Evolutionary conservation across 2,329 filamentous ascomycete genomes (phyloP).

Genomic region (Colletotrichum sp.): DNA sequence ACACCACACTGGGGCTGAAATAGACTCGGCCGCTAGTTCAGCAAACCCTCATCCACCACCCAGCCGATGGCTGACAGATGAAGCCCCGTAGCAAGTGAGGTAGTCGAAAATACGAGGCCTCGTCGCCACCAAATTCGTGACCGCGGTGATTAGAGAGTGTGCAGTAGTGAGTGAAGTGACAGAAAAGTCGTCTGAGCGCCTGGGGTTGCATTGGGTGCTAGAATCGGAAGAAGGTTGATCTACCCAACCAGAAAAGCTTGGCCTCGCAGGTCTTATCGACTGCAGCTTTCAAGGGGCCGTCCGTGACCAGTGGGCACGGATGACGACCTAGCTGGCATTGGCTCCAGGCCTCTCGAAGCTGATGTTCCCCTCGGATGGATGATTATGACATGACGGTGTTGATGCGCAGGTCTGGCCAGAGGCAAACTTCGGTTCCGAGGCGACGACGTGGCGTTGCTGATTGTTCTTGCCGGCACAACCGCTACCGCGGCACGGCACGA

Average conservation of each 20-base stretch:
- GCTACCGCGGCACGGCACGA: background rate
- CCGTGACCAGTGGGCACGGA: background rate
- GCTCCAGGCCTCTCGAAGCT: background rate
- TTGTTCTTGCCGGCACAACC: background rate
- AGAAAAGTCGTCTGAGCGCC: background rate
- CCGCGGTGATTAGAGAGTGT: background rate
- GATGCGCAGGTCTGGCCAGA: background rate
- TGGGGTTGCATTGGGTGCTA: background rate
- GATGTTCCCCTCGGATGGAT: background rate
- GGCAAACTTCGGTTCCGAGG: background rate
- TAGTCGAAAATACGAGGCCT: background rate
- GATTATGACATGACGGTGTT: background rate
- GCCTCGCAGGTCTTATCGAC: background rate
- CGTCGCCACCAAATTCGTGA: background rate
- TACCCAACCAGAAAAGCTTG: conserved; percentile 9
- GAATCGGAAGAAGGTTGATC: background rate
- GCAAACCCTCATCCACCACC: background rate
- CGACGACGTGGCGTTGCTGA: background rate
- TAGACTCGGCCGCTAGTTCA: background rate
- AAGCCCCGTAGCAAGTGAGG: background rate
- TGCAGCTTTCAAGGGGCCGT: background rate
- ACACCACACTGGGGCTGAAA: background rate
- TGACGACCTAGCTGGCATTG: background rate
- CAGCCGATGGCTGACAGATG: background rate
- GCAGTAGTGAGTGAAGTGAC: background rate